Conservation (phyloP, 345 rosid species). For the Salix purpurea region DNA sequence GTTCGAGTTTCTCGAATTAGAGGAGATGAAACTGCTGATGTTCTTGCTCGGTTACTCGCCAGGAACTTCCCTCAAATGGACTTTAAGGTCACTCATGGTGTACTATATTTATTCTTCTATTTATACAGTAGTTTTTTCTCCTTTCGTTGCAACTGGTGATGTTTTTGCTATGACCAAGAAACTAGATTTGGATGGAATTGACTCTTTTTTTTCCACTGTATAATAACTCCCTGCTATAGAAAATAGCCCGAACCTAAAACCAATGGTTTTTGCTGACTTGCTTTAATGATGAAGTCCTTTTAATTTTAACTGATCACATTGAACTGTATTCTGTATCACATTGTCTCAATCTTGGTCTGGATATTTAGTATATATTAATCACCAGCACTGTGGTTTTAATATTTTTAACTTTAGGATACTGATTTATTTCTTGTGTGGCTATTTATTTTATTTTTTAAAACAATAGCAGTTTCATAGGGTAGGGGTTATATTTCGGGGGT, state of each 20-base stretch:
- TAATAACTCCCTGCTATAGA: too few species aligned
- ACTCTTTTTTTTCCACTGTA: too few species aligned
- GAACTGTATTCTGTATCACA: neutral
- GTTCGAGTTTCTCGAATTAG: constrained; percentile 55
- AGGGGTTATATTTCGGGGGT: neutral
- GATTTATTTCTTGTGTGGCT: neutral
- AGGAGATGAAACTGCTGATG: constrained; percentile 54
- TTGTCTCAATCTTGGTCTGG: neutral
- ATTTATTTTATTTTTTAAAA: neutral
- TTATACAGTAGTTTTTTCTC: neutral
- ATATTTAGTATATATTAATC: neutral
- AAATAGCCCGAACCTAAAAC: too few species aligned
- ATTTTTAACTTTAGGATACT: neutral
- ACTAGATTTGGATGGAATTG: too few species aligned
- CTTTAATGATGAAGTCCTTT: too few species aligned
- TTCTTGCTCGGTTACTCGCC: constrained; percentile 53
- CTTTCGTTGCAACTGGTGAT: neutral
- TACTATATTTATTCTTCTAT: neutral
- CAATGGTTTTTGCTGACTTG: too few species aligned
- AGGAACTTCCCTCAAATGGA: constrained; percentile 53
- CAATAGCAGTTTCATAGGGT: neutral
- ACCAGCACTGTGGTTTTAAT: neutral
- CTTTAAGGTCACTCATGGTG: constrained; percentile 46
- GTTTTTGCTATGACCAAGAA: too few species aligned
- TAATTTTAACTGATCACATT: neutral